A percentile compares a stretch with the other conserved stretches of the same genome.
phyloP scores from a whole-genome alignment of 371 early-diverging fungal species.

The Saksenaea oblongispora region DNA sequence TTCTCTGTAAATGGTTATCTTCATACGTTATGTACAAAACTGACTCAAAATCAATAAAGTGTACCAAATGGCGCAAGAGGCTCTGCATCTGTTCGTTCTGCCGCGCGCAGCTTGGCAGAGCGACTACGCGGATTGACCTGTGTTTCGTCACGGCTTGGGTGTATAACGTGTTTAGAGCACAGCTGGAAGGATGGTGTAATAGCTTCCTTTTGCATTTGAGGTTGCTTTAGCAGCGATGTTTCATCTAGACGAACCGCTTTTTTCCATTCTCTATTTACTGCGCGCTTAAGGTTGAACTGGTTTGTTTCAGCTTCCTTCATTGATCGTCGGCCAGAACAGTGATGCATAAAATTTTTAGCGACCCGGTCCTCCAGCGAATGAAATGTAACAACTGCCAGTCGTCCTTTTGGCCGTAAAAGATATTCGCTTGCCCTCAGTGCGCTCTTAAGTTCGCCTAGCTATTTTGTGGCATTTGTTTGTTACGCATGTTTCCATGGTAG shows the following conservation, averaged over 20 bases:
- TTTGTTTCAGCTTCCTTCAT: constrained; percentile 27
- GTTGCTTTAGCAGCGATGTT: constrained; percentile 7
- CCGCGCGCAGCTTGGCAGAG: constrained; percentile 64
- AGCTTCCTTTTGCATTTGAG: constrained; percentile 1
- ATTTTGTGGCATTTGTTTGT: neutral
- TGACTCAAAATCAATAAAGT: neutral
- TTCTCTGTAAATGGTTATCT: too few relatives aligned
- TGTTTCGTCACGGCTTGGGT: constrained; percentile 52
- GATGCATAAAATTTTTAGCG: constrained; percentile 64
- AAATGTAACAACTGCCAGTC: constrained; percentile 66
- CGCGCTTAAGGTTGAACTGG: constrained; percentile 38
- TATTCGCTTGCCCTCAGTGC: constrained; percentile 56
- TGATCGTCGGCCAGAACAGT: constrained; percentile 33
- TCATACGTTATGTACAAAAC: too few relatives aligned
- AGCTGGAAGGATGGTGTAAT: constrained; percentile 34
- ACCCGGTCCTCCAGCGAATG: constrained; percentile 78
- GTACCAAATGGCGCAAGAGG: constrained; percentile 42
- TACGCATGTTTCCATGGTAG: neutral
- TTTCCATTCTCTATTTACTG: constrained; percentile 26
- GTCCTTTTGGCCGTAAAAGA: constrained; percentile 56
- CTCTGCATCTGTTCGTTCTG: constrained; percentile 33
- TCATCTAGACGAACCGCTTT: constrained; percentile 18
- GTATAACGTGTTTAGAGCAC: constrained; percentile 45
- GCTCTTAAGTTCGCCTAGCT: constrained; percentile 55
- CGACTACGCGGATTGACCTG: constrained; percentile 59